Percentiles rank a stretch among this genome's conserved stretches.
Evolutionary conservation across 495 filamentous ascomycete species (phyloP).

Genomic region (Extremus antarcticus): DNA sequence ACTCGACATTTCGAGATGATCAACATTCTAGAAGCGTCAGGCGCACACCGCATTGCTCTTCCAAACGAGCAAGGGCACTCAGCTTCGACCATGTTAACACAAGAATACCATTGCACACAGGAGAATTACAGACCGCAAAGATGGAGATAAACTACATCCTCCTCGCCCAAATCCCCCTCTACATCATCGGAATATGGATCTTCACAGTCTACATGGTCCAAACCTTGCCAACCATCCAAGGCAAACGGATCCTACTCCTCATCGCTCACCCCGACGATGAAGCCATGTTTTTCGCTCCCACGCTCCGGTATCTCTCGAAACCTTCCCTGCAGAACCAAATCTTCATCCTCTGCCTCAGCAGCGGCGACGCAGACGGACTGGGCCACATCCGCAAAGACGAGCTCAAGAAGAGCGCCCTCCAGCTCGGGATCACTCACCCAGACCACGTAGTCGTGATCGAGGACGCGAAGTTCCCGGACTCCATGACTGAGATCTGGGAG

Average conservation of each 20-base stretch:
- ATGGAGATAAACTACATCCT: neutral
- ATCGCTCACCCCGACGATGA: conserved; percentile 98
- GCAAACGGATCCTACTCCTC: conserved; percentile 76
- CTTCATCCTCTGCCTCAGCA: conserved; percentile 86
- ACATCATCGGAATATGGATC: conserved; percentile 44
- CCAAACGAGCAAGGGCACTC: too few species aligned
- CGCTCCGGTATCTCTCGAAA: conserved; percentile 66
- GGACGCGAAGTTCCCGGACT: conserved; percentile 71
- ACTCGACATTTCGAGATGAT: too few species aligned
- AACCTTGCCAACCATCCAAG: conserved; percentile 57
- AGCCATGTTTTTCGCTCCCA: conserved; percentile 97
- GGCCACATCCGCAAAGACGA: conserved; percentile 74
- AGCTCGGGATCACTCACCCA: conserved; percentile 59
- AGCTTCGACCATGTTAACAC: too few species aligned
- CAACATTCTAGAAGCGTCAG: too few species aligned
- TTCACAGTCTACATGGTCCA: conserved; percentile 47
- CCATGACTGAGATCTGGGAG: conserved; percentile 69
- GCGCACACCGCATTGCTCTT: too few species aligned
- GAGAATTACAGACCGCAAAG: neutral
- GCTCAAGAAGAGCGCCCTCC: conserved; percentile 61
- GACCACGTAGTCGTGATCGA: conserved; percentile 77
- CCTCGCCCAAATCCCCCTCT: conserved; percentile 37
- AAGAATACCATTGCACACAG: too few species aligned
- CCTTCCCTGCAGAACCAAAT: conserved; percentile 73
- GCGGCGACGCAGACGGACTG: conserved; percentile 77